phyloP scores from a whole-genome alignment of 768 basidiomycete species.

The Dendrothele bispora region DNA sequence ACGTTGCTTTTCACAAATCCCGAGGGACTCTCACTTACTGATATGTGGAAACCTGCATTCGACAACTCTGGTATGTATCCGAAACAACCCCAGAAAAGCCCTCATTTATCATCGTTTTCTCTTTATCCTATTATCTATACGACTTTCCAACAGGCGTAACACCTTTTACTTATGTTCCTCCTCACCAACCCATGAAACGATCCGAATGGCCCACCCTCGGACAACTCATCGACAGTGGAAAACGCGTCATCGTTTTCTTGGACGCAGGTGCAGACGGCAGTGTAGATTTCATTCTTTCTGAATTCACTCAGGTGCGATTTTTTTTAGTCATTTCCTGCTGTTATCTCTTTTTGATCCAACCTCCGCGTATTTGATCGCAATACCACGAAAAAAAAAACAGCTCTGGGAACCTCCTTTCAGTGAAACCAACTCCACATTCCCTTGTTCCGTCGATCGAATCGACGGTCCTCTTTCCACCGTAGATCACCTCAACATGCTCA shows the following conservation, averaged over 20 bases:
- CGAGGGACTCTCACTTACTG: constrained; percentile 33
- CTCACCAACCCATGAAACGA: constrained; percentile 22
- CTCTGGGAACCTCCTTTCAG: constrained; percentile 28
- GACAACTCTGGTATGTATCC: constrained; percentile 28
- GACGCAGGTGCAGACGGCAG: constrained; percentile 39
- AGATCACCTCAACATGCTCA: constrained; percentile 40
- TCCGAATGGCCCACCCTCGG: constrained; percentile 50
- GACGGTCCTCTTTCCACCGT: constrained; percentile 26
- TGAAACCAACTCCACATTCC: constrained; percentile 31
- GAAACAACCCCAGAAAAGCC: no score
- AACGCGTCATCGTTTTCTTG: constrained; percentile 49
- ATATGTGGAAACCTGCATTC: constrained; percentile 36
- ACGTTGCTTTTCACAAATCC: constrained; percentile 49
- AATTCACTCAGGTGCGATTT: constrained; percentile 31
- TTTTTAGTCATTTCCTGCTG: background rate
- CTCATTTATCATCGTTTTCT: no score
- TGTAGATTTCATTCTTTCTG: constrained; percentile 35
- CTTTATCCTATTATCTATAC: no score
- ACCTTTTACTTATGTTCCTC: constrained; percentile 34
- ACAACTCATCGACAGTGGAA: constrained; percentile 42
- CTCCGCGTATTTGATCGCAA: background rate
- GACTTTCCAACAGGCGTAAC: constrained; percentile 22
- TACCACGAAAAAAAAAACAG: background rate
- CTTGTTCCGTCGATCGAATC: constrained; percentile 38
- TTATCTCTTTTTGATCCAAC: background rate